Evolutionary conservation across 345 rosid genomes (phyloP), one percentile per base, ranked within the genome.

Genomic region (Gossypium arboreum): DNA sequence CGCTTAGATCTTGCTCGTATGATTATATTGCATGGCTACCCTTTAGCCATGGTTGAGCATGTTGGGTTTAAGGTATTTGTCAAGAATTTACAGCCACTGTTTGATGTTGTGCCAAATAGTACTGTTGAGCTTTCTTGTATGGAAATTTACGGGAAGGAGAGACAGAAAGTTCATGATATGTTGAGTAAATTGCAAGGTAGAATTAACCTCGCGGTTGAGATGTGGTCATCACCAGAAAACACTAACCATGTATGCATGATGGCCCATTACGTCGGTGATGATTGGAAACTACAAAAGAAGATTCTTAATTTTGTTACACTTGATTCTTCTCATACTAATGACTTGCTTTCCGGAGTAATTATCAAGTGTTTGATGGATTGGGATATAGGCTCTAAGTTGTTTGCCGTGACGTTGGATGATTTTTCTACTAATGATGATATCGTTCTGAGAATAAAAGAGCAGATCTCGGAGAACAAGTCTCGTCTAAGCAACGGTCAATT

Each of bases 51-150:
- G 69, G 25, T 64, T n/a, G 51, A 64, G 27, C 69, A 64, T 43
- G 69, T 64, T 64, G 69, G 69, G 43, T 64, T 64, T 25, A 64
- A 41, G 51, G 51, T 64, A 64, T 64, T 64, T 64, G 50, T 64
- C 69, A 64, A 43, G 69, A 64, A 64, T 43, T 50, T 64, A 18
- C 69, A 41, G 69, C 69, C 69, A 41, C 43, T 64, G 16, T 41
- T 64, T n/a, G 69, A 64, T 41, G 51, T 43, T 41, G 16, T 3
- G 16, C 16, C 51, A 7, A 18, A 43, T 41, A 18, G 24, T 20
- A 41, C 16, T 25, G 1, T 64, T 41, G 51, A 43, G 51, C 8
- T 64, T 12, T 41, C 68, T 64, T 41, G 50, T 43, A 64, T 64
- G 27, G 51, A 64, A 41, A 64, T 64, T 9, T 64, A 64, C 12